Evolutionary conservation across 106 monocot species (phyloP).

Genomic region (Platanthera zijinensis): DNA sequence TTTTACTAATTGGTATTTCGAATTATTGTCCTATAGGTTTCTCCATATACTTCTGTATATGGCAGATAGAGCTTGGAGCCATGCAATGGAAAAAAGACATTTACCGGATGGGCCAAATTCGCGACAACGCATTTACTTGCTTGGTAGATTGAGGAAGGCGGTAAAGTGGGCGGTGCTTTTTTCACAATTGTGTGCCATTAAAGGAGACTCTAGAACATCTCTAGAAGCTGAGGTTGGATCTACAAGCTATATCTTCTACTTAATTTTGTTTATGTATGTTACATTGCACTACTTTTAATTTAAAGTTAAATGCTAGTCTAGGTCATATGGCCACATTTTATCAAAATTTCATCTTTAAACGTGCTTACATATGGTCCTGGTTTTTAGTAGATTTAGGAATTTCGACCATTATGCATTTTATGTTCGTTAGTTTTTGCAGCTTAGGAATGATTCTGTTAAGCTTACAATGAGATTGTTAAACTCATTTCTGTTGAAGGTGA

Average conservation of each 20-base stretch:
- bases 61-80: conserved; percentile 99
- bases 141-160: conserved; percentile 89
- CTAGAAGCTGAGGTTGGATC: conserved; percentile 81
- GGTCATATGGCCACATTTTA: neutral
- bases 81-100: conserved; percentile 98
- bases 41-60: conserved; percentile 90
- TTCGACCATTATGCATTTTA: neutral
- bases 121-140: conserved; percentile 77
- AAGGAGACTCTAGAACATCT: conserved; percentile 91
- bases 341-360: neutral
- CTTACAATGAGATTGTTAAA: neutral
- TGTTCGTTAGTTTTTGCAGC: neutral
- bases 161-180: conserved; percentile 95
- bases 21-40: conserved; percentile 43
- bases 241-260: neutral
- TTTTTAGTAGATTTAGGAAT: too few species aligned
- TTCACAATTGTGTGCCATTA: conserved; percentile 71
- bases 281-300: neutral
- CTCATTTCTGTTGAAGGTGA: too few species aligned
- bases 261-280: neutral
- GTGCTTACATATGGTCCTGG: neutral
- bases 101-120: conserved; percentile 89
- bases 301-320: neutral
- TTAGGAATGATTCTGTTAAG: neutral
- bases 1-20: neutral